phyloP scores from a whole-genome alignment of 2,329 filamentous ascomycete species.

The Fusarium acutatum region DNA sequence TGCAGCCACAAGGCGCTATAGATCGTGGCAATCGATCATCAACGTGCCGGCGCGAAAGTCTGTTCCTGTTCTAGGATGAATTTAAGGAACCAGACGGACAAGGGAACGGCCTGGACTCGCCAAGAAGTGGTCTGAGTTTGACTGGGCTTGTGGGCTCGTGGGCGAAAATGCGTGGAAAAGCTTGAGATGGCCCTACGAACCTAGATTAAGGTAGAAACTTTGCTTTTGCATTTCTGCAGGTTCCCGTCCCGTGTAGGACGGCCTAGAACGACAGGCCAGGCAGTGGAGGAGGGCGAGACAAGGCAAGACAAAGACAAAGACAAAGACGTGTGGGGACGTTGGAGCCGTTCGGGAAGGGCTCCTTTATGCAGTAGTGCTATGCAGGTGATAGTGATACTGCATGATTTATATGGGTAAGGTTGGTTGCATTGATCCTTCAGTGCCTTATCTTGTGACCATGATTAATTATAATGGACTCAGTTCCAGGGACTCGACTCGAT shows the following conservation, averaged over 20 bases:
- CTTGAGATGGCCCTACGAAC: constrained; percentile 6
- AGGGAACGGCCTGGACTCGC: constrained; percentile 27
- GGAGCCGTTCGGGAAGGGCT: constrained; percentile 8
- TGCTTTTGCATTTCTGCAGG: constrained; percentile 24
- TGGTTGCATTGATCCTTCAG: neutral
- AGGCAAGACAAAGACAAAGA: neutral
- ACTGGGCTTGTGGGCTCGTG: constrained; percentile 16
- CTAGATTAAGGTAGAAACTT: neutral
- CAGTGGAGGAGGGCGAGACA: neutral
- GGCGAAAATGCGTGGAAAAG: constrained; percentile 15
- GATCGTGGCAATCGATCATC: constrained; percentile 23
- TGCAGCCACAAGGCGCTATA: neutral
- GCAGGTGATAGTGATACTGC: constrained; percentile 25
- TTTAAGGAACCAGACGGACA: neutral
- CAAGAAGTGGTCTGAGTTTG: constrained; percentile 16
- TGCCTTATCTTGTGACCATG: neutral
- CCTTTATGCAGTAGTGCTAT: constrained; percentile 18
- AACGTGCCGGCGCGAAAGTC: constrained; percentile 22
- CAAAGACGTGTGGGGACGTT: constrained; percentile 5
- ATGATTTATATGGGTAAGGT: constrained; percentile 24
- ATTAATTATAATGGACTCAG: neutral
- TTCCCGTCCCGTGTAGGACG: constrained; percentile 17
- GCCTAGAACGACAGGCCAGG: neutral
- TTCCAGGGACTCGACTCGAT: neutral
- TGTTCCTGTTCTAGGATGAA: constrained; percentile 18